phyloP scores from a whole-genome alignment of 345 rosid genomes.

The Ceriops decandra region DNA sequence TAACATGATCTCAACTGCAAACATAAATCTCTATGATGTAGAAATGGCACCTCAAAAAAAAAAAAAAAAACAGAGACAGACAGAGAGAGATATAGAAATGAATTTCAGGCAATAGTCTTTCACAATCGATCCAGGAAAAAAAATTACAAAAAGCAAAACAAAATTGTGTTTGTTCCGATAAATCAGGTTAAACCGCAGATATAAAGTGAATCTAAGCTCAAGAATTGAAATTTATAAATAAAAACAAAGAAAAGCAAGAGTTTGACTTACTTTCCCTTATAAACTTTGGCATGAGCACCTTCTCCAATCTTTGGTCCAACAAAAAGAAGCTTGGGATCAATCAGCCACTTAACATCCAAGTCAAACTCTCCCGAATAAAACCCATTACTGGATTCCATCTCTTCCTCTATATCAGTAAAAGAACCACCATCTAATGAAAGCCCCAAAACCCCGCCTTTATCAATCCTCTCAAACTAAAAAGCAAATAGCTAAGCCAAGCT shows the following conservation, averaged over 20 bases:
- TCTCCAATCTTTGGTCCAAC: slow-evolving; percentile 99
- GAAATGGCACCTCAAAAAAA: not conserved
- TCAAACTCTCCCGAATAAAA: slow-evolving; percentile 53
- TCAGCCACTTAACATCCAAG: slow-evolving; percentile 81
- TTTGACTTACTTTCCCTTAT: slow-evolving; percentile 92
- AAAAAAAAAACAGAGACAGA: too few species aligned
- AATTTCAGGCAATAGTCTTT: not conserved
- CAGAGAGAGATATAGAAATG: not conserved
- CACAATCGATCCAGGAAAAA: not conserved
- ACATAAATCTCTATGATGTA: not conserved
- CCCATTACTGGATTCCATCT: slow-evolving; percentile 80
- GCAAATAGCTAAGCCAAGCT: slow-evolving; percentile 14
- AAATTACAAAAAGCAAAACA: not conserved
- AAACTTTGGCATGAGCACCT: slow-evolving; percentile 98
- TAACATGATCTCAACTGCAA: slow-evolving; percentile 5
- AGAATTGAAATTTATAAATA: slow-evolving; percentile 3
- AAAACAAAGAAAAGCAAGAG: slow-evolving; percentile 14
- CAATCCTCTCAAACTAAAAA: slow-evolving; percentile 24
- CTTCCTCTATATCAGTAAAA: slow-evolving; percentile 9
- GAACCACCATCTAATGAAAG: slow-evolving; percentile 22
- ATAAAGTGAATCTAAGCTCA: slow-evolving; percentile 11
- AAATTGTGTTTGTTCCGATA: not conserved
- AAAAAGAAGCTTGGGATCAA: slow-evolving; percentile 85
- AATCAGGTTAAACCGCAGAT: not conserved
- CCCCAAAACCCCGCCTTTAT: not conserved